Base-by-base conservation (phyloP, 1,284 basidiomycete species). In the Marasmius tenuissimus region DNA sequence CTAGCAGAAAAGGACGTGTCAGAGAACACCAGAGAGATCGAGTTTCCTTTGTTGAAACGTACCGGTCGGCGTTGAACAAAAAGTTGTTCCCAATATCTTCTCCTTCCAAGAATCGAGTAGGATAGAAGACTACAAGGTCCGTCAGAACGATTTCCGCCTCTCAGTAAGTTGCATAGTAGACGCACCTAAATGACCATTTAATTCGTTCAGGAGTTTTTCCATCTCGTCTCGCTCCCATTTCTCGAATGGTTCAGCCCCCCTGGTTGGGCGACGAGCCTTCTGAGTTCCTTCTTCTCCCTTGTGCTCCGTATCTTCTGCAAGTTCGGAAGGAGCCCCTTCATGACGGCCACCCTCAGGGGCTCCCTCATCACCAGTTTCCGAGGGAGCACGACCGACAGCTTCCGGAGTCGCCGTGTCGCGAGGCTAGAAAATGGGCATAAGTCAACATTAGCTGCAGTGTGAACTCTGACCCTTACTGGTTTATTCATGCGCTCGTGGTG, bases 71-170 rank as follows among this genome's bases (percentile, higher is more conserved):
- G 71, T 93, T 93, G 77, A 96, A 96, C 66, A 98, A 78, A 81
- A 97, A 97, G 72, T 96, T 95, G 68, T 94, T 90, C 3, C 88
- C 86, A 3, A 87, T 81, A 72, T 95, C 93, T 74, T 96, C 94
- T 16, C 86, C 91, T 75, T 96, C 94, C 60, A 97, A 70, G 78
- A 96, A 96, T 4, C 88, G 85, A 27, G 82, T 92, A 0, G 94
- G 88, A 73, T 92, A 93, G 22, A 93, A 62, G 20, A 96, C 94
- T 93, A 64, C 12, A 55, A n/a, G 50, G 58, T 8, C 33, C 54
- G 39, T 59, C 48, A 7, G 50, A 39, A 42, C 10, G 22, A 4
- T 40, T 20, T 47, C 5, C 42, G 2, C 4, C 39, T n/a, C 16
- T n/a, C 5, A 45, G 16, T 4, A 0, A 48, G 37, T 33, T 27